Evolutionary conservation across 2,329 filamentous ascomycete species (phyloP).

Genomic region (Cordyceps farinosa): DNA sequence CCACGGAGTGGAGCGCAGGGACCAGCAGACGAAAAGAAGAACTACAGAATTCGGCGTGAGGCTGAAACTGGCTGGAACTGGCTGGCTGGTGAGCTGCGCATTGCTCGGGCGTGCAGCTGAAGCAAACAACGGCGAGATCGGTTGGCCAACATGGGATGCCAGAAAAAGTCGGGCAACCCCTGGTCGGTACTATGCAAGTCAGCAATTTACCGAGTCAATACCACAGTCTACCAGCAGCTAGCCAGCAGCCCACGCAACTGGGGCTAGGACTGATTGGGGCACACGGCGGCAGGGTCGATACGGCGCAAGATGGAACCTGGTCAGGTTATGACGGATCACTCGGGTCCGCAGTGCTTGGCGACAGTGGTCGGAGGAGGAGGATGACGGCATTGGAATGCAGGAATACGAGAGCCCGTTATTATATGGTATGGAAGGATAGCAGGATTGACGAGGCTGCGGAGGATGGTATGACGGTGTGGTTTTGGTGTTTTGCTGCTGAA

Average conservation of each 20-base stretch:
- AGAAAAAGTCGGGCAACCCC: not conserved
- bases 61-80: constrained; percentile 6
- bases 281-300: not conserved
- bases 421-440: not conserved
- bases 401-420: constrained; percentile 8
- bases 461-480: not conserved
- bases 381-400: constrained; percentile 17
- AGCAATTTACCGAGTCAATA: constrained; percentile 6
- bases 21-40: constrained; percentile 8
- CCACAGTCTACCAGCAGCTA: not conserved
- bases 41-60: not conserved
- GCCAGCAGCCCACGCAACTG: not conserved
- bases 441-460: not conserved
- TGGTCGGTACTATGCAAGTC: not conserved
- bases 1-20: not conserved
- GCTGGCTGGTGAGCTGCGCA: not conserved
- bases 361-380: not conserved
- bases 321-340: constrained; percentile 10
- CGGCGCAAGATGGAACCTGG: not conserved
- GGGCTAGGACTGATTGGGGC: constrained; percentile 8
- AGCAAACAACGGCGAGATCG: constrained; percentile 10
- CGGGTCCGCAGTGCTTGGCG: constrained; percentile 11
- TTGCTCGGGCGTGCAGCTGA: constrained; percentile 5
- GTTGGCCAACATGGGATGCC: not conserved
- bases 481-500: not conserved